A percentile compares a stretch with the other conserved stretches of the same genome.
Evolutionary conservation across 129 eudicot species (phyloP).

Genomic region (Saussurea involucrata): DNA sequence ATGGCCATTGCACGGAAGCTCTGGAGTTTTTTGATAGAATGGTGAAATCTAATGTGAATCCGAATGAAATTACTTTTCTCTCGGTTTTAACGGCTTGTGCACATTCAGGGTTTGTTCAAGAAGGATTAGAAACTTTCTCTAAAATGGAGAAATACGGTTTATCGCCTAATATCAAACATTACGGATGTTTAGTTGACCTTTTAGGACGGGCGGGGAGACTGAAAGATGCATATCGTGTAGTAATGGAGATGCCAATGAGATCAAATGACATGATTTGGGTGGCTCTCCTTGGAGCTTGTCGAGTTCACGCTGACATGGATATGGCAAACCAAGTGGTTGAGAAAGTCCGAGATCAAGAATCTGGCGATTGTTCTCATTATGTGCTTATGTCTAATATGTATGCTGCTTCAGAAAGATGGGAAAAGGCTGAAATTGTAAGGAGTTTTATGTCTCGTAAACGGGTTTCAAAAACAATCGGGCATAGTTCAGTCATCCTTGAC

Average conservation of each 20-base stretch:
- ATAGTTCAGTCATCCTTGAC: not conserved
- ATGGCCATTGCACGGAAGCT: constrained; percentile 51
- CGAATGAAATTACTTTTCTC: constrained; percentile 43
- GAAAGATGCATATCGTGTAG: constrained; percentile 42
- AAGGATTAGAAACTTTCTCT: constrained; percentile 45
- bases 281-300: constrained; percentile 57
- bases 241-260: constrained; percentile 43
- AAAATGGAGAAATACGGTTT: constrained; percentile 45
- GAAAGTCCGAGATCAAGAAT: constrained; percentile 16
- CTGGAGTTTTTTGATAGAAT: constrained; percentile 39
- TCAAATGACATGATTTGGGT: constrained; percentile 54
- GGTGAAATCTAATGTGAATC: constrained; percentile 40
- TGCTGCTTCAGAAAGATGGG: constrained; percentile 38
- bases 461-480: not conserved
- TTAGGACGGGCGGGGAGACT: constrained; percentile 56
- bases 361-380: constrained; percentile 30
- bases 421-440: constrained; percentile 45
- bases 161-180: constrained; percentile 40
- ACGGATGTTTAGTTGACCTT: constrained; percentile 53
- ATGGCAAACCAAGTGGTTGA: constrained; percentile 34
- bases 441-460: constrained; percentile 18
- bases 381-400: constrained; percentile 20
- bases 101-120: constrained; percentile 47
- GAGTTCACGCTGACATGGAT: constrained; percentile 31
- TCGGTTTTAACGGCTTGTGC: constrained; percentile 59